Percentiles rank a stretch among this genome's conserved stretches.
phyloP scores from a whole-genome alignment of 208 protist species.

The Crithidia brevicula region DNA sequence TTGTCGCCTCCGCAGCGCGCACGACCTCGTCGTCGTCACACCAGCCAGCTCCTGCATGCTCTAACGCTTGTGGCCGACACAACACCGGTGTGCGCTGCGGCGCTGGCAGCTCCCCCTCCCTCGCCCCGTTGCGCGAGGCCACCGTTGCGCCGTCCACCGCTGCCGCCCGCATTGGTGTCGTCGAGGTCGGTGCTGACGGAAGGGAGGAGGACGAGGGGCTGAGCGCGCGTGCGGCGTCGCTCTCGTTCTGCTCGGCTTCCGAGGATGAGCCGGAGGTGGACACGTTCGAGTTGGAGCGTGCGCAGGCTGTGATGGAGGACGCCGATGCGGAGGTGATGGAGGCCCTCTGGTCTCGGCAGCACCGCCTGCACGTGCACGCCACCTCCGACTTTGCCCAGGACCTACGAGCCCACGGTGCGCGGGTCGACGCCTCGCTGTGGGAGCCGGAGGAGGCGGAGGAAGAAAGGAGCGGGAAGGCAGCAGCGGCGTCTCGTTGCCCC shows the following conservation, averaged over 20 bases:
- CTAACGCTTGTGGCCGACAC: no score
- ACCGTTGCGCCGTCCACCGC: constrained; percentile 14
- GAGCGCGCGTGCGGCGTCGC: not conserved
- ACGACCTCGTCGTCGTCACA: no score
- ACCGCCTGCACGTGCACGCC: constrained; percentile 28
- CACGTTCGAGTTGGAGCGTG: constrained; percentile 32
- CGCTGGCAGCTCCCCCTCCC: not conserved
- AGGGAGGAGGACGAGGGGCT: not conserved
- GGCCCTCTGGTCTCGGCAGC: constrained; percentile 22
- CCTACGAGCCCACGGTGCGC: constrained; percentile 27
- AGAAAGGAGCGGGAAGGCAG: not conserved
- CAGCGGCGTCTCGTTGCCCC: not conserved
- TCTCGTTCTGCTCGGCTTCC: constrained; percentile 28
- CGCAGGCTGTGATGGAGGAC: constrained; percentile 33
- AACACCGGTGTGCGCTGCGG: not conserved
- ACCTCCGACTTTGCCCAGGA: constrained; percentile 43
- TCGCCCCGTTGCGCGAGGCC: constrained; percentile 13
- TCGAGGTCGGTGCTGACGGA: not conserved
- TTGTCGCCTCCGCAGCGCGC: constrained; percentile 1
- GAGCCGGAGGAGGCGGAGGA: constrained; percentile 8
- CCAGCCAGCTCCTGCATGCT: no score
- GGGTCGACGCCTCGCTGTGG: constrained; percentile 27
- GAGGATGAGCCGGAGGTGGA: constrained; percentile 50
- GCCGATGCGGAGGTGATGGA: constrained; percentile 35
- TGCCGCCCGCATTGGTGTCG: not conserved